These are phyloP conservation scores for Citrus maxima DNA, from an alignment of 345 rosid species.

Conservation along the genomic window DNA sequence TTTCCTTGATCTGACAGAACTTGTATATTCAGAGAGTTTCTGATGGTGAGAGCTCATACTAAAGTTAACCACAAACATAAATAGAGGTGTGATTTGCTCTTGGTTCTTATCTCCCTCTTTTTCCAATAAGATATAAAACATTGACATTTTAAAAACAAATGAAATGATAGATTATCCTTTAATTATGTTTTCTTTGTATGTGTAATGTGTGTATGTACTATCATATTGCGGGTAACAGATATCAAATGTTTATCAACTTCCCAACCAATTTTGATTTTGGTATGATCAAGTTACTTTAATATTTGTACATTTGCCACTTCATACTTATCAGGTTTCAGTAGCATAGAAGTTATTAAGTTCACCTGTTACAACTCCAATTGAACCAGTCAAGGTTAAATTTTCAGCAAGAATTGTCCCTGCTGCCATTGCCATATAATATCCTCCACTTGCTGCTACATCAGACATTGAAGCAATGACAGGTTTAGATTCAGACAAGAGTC, in stretches of 20 bases:
- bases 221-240: background rate
- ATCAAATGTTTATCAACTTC: background rate
- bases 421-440: slow-evolving; percentile 98
- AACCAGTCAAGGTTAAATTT: slow-evolving; percentile 81
- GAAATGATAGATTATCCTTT: background rate
- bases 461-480: slow-evolving; percentile 93
- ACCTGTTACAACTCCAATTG: slow-evolving; percentile 96
- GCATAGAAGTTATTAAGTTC: slow-evolving; percentile 9
- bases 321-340: background rate
- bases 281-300: background rate
- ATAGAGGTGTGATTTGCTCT: background rate
- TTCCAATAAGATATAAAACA: background rate
- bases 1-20: background rate
- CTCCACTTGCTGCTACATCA: slow-evolving; percentile 97
- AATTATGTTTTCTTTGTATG: background rate
- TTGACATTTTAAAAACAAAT: background rate
- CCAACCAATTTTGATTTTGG: background rate
- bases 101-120: background rate
- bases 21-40: background rate
- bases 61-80: too few relatives aligned
- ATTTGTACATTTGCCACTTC: background rate
- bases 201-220: background rate
- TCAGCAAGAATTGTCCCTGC: slow-evolving; percentile 72
- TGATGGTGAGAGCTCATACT: too few relatives aligned
- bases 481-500: slow-evolving; percentile 70